Evolutionary conservation across 2,329 filamentous ascomycete genomes (phyloP), one percentile per base, ranked within the genome.

Genomic region (Trematosphaeria pertusa): DNA sequence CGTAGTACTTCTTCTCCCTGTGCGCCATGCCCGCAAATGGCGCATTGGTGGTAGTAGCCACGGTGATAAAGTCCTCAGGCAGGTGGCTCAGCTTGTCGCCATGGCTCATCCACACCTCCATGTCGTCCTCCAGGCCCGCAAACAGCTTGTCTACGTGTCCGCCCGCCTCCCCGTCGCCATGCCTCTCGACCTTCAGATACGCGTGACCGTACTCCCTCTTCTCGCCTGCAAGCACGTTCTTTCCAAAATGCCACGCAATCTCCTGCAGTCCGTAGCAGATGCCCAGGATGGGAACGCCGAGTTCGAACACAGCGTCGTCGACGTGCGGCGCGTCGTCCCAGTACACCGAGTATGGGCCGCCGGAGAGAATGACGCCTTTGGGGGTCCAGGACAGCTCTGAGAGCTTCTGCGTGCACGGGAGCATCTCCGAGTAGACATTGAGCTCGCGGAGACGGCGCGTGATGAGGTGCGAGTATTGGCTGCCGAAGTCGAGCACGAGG

Each of bases 21-120:
- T 91, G 87, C 14, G 87, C 88, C 60, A 93, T 95, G 48, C 84
- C 90, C 9, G 92, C 92, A 60, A 83, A 96, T 18, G 86, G 83
- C 0, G 88, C 85, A 75, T 94, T 95, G 39, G 78, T 68, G 2
- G 91, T 93, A 4, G 80, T 87, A 39, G 88, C 91, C 60, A 96
- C 84, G 12, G 81, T 85, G 49, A 82, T 75, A 69, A 96, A 96
- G 31, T 80, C 82, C 26, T 86, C 77, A 7, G 92, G 92, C 30
- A 96, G 78, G 44, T 81, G 76, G 30, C 81, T 81, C 9, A 97
- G 82, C 79, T 96, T 96, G 75, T 97, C 91, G 48, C 86, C 87
- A 70, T 97, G 93, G 58, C 84, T 88, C 92, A 97, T 97, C 81
- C 84, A 93, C 11, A 89, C 84, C 51, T 88, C 81, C 61, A 89